Evolutionary conservation across 148 eudicot species (phyloP).

Genomic region (Fagopyrum esculentum): DNA sequence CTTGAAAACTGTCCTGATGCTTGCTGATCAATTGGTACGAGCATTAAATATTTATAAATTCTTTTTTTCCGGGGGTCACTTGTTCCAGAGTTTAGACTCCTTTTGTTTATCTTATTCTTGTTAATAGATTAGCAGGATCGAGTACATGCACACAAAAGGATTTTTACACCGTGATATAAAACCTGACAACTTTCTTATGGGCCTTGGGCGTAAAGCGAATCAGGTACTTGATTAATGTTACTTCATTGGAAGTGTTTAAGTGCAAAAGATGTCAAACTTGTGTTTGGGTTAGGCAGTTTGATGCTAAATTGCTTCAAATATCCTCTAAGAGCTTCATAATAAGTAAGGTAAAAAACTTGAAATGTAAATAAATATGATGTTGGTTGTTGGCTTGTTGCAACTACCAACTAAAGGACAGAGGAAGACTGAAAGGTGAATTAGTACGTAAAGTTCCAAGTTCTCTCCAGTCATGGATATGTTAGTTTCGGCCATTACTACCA

Average conservation of each 20-base stretch:
- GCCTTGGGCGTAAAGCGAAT: constrained; percentile 53
- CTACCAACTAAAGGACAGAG: not conserved
- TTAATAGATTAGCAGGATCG: constrained; percentile 50
- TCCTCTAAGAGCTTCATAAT: not conserved
- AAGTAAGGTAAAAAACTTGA: not conserved
- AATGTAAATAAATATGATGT: not conserved
- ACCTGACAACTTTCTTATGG: constrained; percentile 60
- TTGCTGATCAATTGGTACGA: constrained; percentile 51
- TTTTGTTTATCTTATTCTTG: not conserved
- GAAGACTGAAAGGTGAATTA: not conserved
- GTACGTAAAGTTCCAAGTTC: not conserved
- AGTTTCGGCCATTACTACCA: too few species aligned
- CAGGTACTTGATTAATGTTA: constrained; percentile 26
- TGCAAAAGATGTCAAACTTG: not conserved
- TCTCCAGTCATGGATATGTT: too few species aligned
- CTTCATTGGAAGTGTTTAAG: not conserved
- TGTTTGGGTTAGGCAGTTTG: not conserved
- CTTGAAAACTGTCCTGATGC: constrained; percentile 54
- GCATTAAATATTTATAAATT: not conserved
- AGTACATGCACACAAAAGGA: constrained; percentile 59
- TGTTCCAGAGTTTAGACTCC: not conserved
- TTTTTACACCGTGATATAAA: constrained; percentile 63
- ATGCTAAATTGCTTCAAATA: not conserved
- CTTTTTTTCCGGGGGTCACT: not conserved
- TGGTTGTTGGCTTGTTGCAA: not conserved